Evolutionary conservation across 306 rosid species (phyloP), one percentile per base, ranked within the genome.

Genomic region (Senna siamea): DNA sequence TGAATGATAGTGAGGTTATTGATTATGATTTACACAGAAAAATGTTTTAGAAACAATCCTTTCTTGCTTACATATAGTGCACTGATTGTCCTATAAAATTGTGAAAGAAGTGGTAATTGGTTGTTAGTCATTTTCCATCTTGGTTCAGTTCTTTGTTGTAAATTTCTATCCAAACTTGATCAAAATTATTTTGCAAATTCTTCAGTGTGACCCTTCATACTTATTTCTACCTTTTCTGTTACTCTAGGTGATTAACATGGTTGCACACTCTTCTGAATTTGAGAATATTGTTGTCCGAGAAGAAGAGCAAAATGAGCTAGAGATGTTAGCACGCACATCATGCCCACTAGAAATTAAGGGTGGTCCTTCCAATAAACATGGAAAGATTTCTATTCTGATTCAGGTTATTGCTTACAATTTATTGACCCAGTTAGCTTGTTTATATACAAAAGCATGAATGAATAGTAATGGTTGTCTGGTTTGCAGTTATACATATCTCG

Each of bases 211-310:
- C 18, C 20, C 7, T 56, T 72, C 48, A 66, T 68, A 37, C 68
- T 82, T 60, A 56, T 32, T 69, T 34, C 46, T 51, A 19, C 68
- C 28, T 76, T 41, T 85, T 46, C 19, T 85, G 68, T 66, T 50
- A 55, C 50, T 70, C 56, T 80, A 93, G 98, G 97, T 93, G 66
- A 88, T 93, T 70, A 84, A 84, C 84, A 93, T 93, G 98, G 92
- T 93, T 54, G 94, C 98, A 15, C 97, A 81, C 82, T 93, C 97
- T 14, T 89, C 97, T 53, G 98, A 93, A 79, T 93, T 93, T 84
- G 96, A 89, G 82, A 93, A 93, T 85, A 93, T 93, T 89, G 96
- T 89, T 81, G 85, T 93, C 74, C 94, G 98, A 59, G 98, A 93
- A 67, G 98, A 93, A 89, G 98, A 93, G 67, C 98, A 91, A 50